Percentiles rank a stretch among this genome's conserved stretches.
Evolutionary conservation across 148 eudicot genomes (phyloP).

Genomic region (Silene uniflora): DNA sequence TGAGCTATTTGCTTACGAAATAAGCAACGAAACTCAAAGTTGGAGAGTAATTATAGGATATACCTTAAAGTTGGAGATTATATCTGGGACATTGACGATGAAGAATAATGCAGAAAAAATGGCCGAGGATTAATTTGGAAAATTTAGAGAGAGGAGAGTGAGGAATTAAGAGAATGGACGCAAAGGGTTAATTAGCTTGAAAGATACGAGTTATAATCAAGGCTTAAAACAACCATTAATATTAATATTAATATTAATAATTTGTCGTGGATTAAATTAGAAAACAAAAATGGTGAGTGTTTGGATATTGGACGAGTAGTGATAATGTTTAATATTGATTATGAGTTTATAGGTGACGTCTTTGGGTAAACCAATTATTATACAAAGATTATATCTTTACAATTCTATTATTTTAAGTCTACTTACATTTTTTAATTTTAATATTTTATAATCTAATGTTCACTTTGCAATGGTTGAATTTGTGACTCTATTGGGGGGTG

Average conservation of each 20-base stretch:
- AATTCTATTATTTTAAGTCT: not conserved
- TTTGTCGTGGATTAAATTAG: constrained; percentile 27
- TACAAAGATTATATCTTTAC: not conserved
- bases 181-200: constrained; percentile 1
- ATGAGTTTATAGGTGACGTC: not conserved
- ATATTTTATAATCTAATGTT: too few species aligned
- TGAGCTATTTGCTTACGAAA: too few species aligned
- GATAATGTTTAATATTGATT: constrained; percentile 19
- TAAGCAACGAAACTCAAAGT: too few species aligned
- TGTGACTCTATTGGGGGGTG: too few species aligned
- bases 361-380: not conserved
- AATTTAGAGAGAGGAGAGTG: not conserved
- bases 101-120: too few species aligned
- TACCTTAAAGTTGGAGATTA: too few species aligned
- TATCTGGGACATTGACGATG: too few species aligned
- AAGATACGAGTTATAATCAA: not conserved
- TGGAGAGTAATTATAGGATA: too few species aligned
- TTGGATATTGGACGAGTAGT: constrained; percentile 22
- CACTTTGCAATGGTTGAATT: too few species aligned
- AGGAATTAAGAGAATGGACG: not conserved
- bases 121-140: too few species aligned
- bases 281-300: constrained; percentile 16
- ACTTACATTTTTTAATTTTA: too few species aligned
- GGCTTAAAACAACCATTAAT: not conserved
- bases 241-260: too few species aligned